Conservation (phyloP, 1,284 basidiomycete genomes). For the Cryptococcus sp. region DNA sequence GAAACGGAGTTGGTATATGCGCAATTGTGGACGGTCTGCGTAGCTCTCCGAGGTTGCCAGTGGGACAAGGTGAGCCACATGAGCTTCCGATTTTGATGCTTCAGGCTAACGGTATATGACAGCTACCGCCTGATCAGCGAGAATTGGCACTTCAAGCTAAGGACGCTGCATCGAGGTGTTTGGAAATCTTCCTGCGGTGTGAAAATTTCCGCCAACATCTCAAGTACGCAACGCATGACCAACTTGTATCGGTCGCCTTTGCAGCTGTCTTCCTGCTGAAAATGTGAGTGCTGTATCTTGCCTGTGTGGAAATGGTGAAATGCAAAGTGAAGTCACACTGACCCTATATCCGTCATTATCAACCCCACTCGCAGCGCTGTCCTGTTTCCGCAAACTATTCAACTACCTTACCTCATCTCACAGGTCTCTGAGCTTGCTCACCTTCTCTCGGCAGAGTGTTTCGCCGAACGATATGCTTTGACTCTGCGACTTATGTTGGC, state of each 20-base stretch:
- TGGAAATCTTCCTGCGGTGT: constrained; percentile 55
- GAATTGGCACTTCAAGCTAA: constrained; percentile 93
- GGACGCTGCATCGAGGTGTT: constrained; percentile 80
- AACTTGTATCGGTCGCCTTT: constrained; percentile 86
- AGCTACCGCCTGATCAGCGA: constrained; percentile 73
- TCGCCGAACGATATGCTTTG: constrained; percentile 68
- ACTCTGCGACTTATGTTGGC: constrained; percentile 87
- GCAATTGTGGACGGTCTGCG: constrained; percentile 89
- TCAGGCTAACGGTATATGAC: background rate
- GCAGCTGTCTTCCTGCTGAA: constrained; percentile 89
- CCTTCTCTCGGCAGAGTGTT: constrained; percentile 49
- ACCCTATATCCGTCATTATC: too few relatives aligned
- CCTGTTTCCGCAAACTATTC: constrained; percentile 44
- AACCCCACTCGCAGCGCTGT: constrained; percentile 33
- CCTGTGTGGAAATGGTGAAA: background rate
- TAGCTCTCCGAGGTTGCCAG: constrained; percentile 81
- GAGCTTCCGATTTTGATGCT: background rate
- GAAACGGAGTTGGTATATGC: constrained; percentile 85
- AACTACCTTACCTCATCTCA: constrained; percentile 38
- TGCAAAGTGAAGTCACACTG: too few relatives aligned
- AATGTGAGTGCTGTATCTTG: constrained; percentile 49
- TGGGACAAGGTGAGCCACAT: constrained; percentile 78
- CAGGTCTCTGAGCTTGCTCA: constrained; percentile 50
- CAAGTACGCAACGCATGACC: constrained; percentile 84
- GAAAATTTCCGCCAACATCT: constrained; percentile 42